Base-by-base conservation (phyloP, 2,329 filamentous ascomycete species). In the Cryphonectria parasitica region DNA sequence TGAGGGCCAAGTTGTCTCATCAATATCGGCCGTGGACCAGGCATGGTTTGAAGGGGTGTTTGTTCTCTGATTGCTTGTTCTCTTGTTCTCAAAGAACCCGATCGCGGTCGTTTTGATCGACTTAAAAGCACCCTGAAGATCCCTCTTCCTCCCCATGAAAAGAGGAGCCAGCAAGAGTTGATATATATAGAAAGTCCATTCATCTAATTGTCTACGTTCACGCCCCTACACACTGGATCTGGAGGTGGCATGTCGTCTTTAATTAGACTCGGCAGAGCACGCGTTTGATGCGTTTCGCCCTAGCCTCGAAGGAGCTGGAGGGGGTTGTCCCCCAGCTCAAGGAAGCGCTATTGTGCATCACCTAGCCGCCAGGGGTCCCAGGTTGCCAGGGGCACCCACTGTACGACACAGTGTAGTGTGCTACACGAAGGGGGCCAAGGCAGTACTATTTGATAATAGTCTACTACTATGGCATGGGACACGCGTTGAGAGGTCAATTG, bases 211-310 rank as follows among this genome's bases (percentile, higher is more conserved):
- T 25, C 60, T 70, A 70, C 39, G 52, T 31, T 52, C 69, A 70
- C 69, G 39, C 69, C 69, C 66, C 65, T 15, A 25, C 34, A 61
- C 66, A 65, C 28, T 58, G 64, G 63, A 54, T 62, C 45, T 36
- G 34, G 56, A 13, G 41, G 41, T 19, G 56, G 52, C 61, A 68
- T 28, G 58, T 41, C 28, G 67, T 66, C 70, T 72, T 65, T 45
- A 70, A 52, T 17, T 69, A 65, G 64, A 56, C 22, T 25, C 39
- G 39, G 52, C 68, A 67, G 45, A n/a, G 41, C 70, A 67, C 64
- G 70, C 67, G 70, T 68, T 64, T 66, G n/a, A 34, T 61, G 63
- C 52, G 67, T 72, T 43, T 67, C 64, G 52, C 60, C 58, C 65
- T 67, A 52, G 49, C 58, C 58, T 61, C 58, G 34, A 61, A 36